Percentiles rank a stretch among this genome's conserved stretches.
These are phyloP conservation scores for Chaetoscypha palmicola DNA, from an alignment of 2,329 filamentous ascomycete genomes.

Conservation along the genomic window DNA sequence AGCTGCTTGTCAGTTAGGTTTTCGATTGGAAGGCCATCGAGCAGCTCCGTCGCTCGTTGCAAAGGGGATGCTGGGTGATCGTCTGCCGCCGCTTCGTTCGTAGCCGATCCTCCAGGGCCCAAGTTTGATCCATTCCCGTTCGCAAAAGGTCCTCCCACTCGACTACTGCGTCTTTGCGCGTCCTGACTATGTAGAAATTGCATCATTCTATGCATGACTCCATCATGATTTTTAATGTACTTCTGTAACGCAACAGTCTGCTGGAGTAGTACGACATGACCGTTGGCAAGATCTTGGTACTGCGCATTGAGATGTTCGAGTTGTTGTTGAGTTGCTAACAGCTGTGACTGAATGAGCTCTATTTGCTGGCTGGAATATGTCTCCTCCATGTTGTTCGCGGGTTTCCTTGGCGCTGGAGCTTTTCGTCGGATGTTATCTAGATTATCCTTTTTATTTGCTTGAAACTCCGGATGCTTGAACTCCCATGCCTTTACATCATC, in stretches of 20 bases:
- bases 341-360: slow-evolving; percentile 78
- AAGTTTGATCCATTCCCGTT: slow-evolving; percentile 34
- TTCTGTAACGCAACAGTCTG: slow-evolving; percentile 56
- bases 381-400: slow-evolving; percentile 55
- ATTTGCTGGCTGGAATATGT: slow-evolving; percentile 79
- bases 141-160: slow-evolving; percentile 36
- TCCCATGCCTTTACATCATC: slow-evolving; percentile 68
- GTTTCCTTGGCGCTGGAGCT: slow-evolving; percentile 82
- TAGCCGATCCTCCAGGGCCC: slow-evolving; percentile 27
- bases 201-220: slow-evolving; percentile 65
- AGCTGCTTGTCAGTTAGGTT: slow-evolving; percentile 57
- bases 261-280: slow-evolving; percentile 55
- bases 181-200: slow-evolving; percentile 59
- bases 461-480: slow-evolving; percentile 96
- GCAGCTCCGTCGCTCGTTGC: slow-evolving; percentile 59
- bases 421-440: slow-evolving; percentile 95
- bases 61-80: slow-evolving; percentile 61
- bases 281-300: slow-evolving; percentile 67
- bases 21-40: slow-evolving; percentile 59
- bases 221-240: slow-evolving; percentile 60
- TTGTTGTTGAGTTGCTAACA: slow-evolving; percentile 87
- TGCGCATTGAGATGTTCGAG: slow-evolving; percentile 80
- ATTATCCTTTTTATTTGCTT: slow-evolving; percentile 90
- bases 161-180: slow-evolving; percentile 56
- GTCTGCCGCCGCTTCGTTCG: slow-evolving; percentile 33